A percentile compares a stretch with the other conserved stretches of the same genome.
phyloP scores from a whole-genome alignment of 2,329 filamentous ascomycete species.

The Cercospora janseana region DNA sequence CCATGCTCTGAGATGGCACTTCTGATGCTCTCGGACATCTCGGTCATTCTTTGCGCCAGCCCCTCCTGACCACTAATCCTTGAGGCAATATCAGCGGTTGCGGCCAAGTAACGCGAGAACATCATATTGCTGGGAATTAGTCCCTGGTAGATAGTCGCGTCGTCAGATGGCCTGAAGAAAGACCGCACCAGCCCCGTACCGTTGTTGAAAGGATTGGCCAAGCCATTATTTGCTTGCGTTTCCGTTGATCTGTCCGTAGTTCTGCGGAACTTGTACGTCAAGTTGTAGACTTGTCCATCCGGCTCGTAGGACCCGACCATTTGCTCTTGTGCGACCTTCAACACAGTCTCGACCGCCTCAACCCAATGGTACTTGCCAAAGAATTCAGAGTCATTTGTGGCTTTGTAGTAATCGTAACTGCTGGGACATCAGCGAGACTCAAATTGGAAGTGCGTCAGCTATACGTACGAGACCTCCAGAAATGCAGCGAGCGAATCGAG shows the following conservation, averaged over 20 bases:
- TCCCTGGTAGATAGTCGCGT: slow-evolving; percentile 51
- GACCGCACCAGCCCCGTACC: slow-evolving; percentile 51
- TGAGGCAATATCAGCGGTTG: slow-evolving; percentile 54
- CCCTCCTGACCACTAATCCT: slow-evolving; percentile 47
- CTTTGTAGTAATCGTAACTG: slow-evolving; percentile 48
- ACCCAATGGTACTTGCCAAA: slow-evolving; percentile 52
- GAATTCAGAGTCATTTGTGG: slow-evolving; percentile 49
- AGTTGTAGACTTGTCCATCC: slow-evolving; percentile 45
- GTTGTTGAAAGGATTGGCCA: slow-evolving; percentile 50
- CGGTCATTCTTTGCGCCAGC: slow-evolving; percentile 57
- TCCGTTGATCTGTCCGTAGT: slow-evolving; percentile 47
- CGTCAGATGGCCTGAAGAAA: slow-evolving; percentile 52
- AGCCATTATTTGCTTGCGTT: slow-evolving; percentile 54
- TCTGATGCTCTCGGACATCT: slow-evolving; percentile 50
- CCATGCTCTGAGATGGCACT: slow-evolving; percentile 47
- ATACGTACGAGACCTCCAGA: slow-evolving; percentile 44
- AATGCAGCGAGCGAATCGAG: slow-evolving; percentile 54
- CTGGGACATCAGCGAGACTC: not conserved
- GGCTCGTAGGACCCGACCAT: slow-evolving; percentile 49
- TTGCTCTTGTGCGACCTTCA: slow-evolving; percentile 49
- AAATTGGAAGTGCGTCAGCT: not conserved
- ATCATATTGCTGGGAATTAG: slow-evolving; percentile 63
- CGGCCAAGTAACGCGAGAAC: slow-evolving; percentile 63
- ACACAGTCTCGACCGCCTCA: slow-evolving; percentile 45
- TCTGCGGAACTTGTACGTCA: slow-evolving; percentile 50